These are phyloP conservation scores for Dysphania ambrosioides DNA, from an alignment of 148 eudicot species.

Conservation along the genomic window DNA sequence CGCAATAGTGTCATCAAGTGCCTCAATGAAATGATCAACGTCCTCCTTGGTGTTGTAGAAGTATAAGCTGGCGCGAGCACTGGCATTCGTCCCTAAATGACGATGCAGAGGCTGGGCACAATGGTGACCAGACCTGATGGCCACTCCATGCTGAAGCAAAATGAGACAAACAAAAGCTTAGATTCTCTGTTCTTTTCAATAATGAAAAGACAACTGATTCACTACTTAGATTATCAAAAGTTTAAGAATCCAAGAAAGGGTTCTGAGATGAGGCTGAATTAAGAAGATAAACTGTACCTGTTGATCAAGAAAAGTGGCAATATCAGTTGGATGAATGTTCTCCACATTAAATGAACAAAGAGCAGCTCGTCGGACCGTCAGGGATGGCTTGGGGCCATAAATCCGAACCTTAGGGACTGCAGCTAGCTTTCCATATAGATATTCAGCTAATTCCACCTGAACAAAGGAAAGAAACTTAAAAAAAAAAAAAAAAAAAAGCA, in stretches of 20 bases:
- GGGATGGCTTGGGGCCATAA: slow-evolving; percentile 80
- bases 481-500: background rate
- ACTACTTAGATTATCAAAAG: background rate
- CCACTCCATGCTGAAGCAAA: slow-evolving; percentile 74
- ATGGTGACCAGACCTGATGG: slow-evolving; percentile 94
- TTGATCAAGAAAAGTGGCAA: slow-evolving; percentile 88
- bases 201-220: background rate
- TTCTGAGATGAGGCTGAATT: no score
- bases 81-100: slow-evolving; percentile 66
- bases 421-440: slow-evolving; percentile 53
- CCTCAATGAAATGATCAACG: slow-evolving; percentile 58
- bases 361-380: slow-evolving; percentile 64
- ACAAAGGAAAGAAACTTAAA: slow-evolving; percentile 10
- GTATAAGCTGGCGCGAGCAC: slow-evolving; percentile 88
- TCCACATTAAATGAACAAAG: slow-evolving; percentile 85
- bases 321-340: slow-evolving; percentile 73
- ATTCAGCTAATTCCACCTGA: slow-evolving; percentile 71
- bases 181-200: background rate
- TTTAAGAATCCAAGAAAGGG: background rate
- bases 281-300: slow-evolving; percentile 41
- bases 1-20: slow-evolving; percentile 60
- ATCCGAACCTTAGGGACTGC: slow-evolving; percentile 64
- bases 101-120: slow-evolving; percentile 98
- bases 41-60: slow-evolving; percentile 93
- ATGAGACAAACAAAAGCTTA: background rate